Base-by-base conservation (phyloP, 1,284 basidiomycete genomes). In the Peniophora sp. region DNA sequence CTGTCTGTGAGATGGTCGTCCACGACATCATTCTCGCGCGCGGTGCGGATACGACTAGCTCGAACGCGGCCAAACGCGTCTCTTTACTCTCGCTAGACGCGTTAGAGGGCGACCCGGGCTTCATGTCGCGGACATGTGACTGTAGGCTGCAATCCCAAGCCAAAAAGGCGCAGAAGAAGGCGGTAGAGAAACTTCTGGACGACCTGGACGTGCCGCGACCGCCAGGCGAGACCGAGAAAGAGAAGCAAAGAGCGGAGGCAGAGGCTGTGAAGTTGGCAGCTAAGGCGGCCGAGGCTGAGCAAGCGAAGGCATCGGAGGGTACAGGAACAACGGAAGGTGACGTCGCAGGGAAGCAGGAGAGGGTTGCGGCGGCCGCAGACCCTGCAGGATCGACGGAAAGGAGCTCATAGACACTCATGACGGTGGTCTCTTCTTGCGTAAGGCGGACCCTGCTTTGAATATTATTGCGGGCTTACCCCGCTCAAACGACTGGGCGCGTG, bases 11-110 rank as follows among this genome's bases (percentile, higher is more conserved):
- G 83, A 86, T 88, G 27, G 55, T 85, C 42, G 70, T 88, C 3
- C 88, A 91, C 60, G 75, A 79, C 37, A 67, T 77, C 22, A 67
- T 79, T 42, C 66, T 90, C 36, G 76, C 83, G n/a, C 79, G 69
- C 47, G 82, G 74, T 3, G 68, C 69, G 49, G 81, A 81, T 49
- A 52, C 61, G 6, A 74, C 74, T 2, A 64, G 71, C 5, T 66
- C 72, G 18, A 67, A 73, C 17, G 83, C 85, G 14, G 74, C 80
- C 8, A 75, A 84, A 53, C 68, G 65, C 24, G 83, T 79, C 5
- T 83, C 83, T 9, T 58, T 75, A 47, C 68, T 68, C 17, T 86
- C 86, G 9, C 62, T 90, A 51, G 81, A 85, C 59, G 78, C 76
- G 11, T 63, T 90, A 45, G 76, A 85, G 54, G 75, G 75, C 22